phyloP scores from a whole-genome alignment of 768 basidiomycete genomes.

The Boletus vinaceobasis region DNA sequence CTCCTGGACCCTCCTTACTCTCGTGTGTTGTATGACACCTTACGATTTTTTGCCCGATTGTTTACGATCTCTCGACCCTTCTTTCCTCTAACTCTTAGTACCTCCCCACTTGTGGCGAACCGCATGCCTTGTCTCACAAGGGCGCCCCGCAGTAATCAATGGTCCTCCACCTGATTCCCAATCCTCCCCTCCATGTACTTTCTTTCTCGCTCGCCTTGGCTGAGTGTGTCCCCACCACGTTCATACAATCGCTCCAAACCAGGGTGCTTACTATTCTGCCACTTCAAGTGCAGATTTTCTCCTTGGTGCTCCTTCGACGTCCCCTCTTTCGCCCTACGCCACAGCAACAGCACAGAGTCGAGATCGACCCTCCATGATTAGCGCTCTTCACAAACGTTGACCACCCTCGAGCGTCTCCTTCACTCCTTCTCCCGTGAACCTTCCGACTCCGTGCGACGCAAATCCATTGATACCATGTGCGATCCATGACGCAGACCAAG shows the following conservation, averaged over 20 bases:
- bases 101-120: background rate
- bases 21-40: conserved; percentile 10
- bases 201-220: conserved; percentile 71
- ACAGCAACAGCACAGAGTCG: conserved; percentile 28
- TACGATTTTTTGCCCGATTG: background rate
- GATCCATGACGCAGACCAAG: conserved; percentile 40
- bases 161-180: too few relatives aligned
- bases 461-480: conserved; percentile 70
- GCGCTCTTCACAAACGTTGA: conserved; percentile 60
- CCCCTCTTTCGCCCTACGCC: conserved; percentile 66
- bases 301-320: conserved; percentile 74
- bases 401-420: conserved; percentile 67
- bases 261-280: conserved; percentile 6
- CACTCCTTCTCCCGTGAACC: conserved; percentile 66
- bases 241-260: background rate
- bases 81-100: conserved; percentile 13
- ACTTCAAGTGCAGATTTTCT: conserved; percentile 60
- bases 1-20: background rate
- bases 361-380: conserved; percentile 72
- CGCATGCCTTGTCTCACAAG: background rate
- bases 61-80: background rate
- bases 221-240: conserved; percentile 54
- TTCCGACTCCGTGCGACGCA: conserved; percentile 55
- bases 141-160: background rate
- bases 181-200: background rate